Conservation (phyloP, 176 grass and related monocot species). For the Alloteropsis semialata region DNA sequence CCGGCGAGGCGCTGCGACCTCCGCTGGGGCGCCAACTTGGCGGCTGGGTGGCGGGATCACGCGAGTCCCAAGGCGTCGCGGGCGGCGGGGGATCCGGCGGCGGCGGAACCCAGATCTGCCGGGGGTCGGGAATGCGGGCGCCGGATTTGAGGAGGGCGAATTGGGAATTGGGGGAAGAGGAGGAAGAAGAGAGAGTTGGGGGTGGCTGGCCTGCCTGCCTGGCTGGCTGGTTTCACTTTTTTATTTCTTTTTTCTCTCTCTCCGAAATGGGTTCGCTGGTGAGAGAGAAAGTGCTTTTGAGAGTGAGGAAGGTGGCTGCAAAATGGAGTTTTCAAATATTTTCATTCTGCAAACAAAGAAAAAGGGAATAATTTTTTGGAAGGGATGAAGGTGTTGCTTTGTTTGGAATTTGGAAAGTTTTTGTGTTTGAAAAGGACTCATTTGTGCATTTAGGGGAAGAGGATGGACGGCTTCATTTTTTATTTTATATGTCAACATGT, state of each 20-base stretch:
- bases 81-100: constrained; percentile 28
- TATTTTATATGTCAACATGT: neutral
- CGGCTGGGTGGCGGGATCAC: constrained; percentile 22
- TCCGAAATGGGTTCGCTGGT: neutral
- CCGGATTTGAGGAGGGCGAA: constrained; percentile 44
- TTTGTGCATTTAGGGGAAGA: neutral
- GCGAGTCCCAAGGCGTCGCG: neutral
- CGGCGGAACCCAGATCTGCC: constrained; percentile 42
- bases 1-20: constrained; percentile 86
- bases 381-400: neutral
- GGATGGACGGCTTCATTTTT: constrained; percentile 16
- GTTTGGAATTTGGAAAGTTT: neutral
- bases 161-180: constrained; percentile 18
- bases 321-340: neutral
- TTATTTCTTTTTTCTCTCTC: neutral
- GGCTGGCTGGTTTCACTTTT: constrained; percentile 1
- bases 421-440: constrained; percentile 21
- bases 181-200: neutral
- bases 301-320: neutral
- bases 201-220: neutral
- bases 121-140: constrained; percentile 32
- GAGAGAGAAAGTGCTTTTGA: neutral
- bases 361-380: neutral
- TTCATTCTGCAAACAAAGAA: neutral
- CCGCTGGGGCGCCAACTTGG: constrained; percentile 97